phyloP scores from a whole-genome alignment of 2,329 filamentous ascomycete species.

The Phyllosticta paracitricarpa region DNA sequence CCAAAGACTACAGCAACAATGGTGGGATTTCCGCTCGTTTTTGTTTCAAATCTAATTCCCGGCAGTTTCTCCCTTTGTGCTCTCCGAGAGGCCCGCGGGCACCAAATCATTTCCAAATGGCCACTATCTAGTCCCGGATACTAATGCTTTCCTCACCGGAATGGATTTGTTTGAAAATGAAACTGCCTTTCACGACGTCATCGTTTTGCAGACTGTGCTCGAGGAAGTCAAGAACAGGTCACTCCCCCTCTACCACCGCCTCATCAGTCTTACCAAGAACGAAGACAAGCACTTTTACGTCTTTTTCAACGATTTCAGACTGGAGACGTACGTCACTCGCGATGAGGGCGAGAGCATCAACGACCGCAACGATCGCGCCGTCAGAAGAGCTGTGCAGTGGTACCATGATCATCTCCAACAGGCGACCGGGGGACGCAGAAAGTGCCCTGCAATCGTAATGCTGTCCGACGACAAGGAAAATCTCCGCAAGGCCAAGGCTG shows the following conservation, averaged over 20 bases:
- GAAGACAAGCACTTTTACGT: conserved; percentile 97
- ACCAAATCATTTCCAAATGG: conserved; percentile 75
- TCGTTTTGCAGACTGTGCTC: conserved; percentile 89
- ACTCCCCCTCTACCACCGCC: conserved; percentile 84
- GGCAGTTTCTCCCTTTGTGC: conserved; percentile 68
- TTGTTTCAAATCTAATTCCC: conserved; percentile 13
- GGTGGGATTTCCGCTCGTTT: conserved; percentile 36
- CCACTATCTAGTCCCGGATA: conserved; percentile 92
- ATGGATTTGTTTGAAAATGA: conserved; percentile 97
- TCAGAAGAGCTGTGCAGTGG: conserved; percentile 79
- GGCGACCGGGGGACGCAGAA: conserved; percentile 44
- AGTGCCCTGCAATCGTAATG: conserved; percentile 74
- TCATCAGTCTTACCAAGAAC: conserved; percentile 84
- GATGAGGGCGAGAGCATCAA: conserved; percentile 79
- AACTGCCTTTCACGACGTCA: conserved; percentile 89
- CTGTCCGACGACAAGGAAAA: conserved; percentile 89
- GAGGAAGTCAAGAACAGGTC: conserved; percentile 94
- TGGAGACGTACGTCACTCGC: conserved; percentile 78
- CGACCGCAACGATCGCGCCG: conserved; percentile 88
- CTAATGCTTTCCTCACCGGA: conserved; percentile 86
- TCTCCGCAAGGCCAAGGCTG: conserved; percentile 66
- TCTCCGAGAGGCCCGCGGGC: conserved; percentile 78
- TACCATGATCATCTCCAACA: conserved; percentile 71
- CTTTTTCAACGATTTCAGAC: conserved; percentile 96
- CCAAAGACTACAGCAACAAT: conserved; percentile 67